Base-by-base conservation (phyloP, 371 early-diverging fungal species). In the Rhizopus stolonifer region DNA sequence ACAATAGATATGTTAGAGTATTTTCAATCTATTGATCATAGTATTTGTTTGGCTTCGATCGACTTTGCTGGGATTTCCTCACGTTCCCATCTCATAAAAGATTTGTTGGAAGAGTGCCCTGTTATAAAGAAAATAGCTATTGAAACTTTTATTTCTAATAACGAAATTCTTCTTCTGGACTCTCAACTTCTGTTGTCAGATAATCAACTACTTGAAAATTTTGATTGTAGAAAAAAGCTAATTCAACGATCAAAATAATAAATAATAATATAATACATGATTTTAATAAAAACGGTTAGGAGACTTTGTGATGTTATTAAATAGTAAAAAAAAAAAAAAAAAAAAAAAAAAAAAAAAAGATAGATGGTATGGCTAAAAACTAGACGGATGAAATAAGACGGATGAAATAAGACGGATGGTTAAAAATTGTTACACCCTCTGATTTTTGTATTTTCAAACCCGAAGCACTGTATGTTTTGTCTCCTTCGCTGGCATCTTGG, bases 21-120 rank as follows among this genome's bases (percentile, higher is more conserved):
- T 54, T 24, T 52, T 22, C 53, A 52, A 50, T 50, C 42, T 32
- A n/a, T 21, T 23, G 34, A 52, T 44, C 46, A 54, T 54, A 40
- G 46, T 54, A 45, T 54, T 46, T 54, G 54, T 54, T 54, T 54
- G 46, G 47, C 39, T 29, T 54, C 25, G 15, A 49, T 49, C 4
- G 33, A 48, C 7, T 60, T 57, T 14, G 54, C 46, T 25, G 10
- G 46, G 22, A 5, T 45, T 24, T 23, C 26, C 1, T 45, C 46
- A 51, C 44, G 52, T 38, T 58, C 58, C 50, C 31, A 58, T 50
- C 26, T 50, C 43, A 18, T 51, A n/a, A 51, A 58, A 47, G 58
- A 58, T 50, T 51, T 51, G 38, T 38, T 58, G 36, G 52, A 58
- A 58, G 50, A 52, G 26, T 50, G 19, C 33, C 51, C 46, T 58